Evolutionary conservation across 73 alveolate genomes (phyloP).

Genomic region (Paramecium tetraurelia): DNA sequence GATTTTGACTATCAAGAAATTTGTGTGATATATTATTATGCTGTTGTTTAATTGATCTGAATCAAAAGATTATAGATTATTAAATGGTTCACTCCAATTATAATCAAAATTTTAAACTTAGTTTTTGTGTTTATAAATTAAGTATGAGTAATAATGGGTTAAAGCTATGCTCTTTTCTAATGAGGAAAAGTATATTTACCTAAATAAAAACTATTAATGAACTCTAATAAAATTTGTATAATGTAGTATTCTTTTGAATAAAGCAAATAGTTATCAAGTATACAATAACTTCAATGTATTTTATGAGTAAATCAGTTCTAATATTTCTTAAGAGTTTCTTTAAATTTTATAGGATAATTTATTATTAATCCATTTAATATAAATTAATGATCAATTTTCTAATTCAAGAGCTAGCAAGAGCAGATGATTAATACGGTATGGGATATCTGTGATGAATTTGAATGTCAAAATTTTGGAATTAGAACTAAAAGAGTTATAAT

Average conservation of each 20-base stretch:
- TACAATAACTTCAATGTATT: neutral
- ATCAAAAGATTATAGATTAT: neutral
- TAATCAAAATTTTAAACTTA: neutral
- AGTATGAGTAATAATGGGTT: neutral
- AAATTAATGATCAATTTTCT: neutral
- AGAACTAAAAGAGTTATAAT: constrained; percentile 15
- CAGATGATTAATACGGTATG: too few species aligned
- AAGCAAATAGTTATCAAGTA: neutral
- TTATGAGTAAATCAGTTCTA: neutral
- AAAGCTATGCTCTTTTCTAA: neutral
- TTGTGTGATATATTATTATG: neutral
- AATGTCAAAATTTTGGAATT: neutral
- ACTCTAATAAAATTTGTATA: neutral
- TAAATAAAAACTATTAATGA: neutral
- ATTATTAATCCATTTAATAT: neutral
- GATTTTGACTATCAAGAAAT: neutral
- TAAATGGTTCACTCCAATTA: neutral
- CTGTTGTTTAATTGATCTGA: neutral
- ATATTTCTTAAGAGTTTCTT: neutral
- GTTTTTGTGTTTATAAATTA: neutral
- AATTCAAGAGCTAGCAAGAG: neutral
- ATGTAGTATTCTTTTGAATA: neutral
- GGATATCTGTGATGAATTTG: neutral
- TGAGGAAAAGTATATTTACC: neutral
- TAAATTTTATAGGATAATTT: neutral